These are phyloP conservation scores for Penicillium waksmanii DNA, from an alignment of 495 filamentous ascomycete genomes.

Conservation along the genomic window DNA sequence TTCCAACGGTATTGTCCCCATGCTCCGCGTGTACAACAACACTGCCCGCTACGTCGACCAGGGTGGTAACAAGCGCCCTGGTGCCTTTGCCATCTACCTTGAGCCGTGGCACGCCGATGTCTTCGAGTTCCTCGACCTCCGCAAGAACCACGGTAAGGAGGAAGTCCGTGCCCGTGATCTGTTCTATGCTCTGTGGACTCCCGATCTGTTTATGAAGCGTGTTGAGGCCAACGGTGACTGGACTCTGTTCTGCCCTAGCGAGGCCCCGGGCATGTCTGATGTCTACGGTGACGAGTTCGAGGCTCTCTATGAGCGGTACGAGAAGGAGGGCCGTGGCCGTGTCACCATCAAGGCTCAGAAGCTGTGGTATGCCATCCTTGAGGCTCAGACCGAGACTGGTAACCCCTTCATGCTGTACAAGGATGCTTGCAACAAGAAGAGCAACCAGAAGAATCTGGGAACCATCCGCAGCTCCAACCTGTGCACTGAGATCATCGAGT, in stretches of 20 bases:
- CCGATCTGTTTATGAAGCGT: conserved; percentile 99
- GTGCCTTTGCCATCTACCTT: conserved; percentile 98
- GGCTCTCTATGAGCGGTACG: conserved; percentile 91
- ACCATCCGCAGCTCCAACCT: conserved; percentile 98
- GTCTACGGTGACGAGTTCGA: conserved; percentile 98
- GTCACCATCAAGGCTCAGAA: conserved; percentile 95
- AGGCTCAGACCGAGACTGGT: conserved; percentile 97
- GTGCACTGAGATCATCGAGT: conserved; percentile 98
- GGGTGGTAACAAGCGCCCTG: conserved; percentile 98
- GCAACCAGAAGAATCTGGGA: conserved; percentile 99
- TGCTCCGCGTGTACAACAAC: conserved; percentile 99
- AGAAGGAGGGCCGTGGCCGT: conserved; percentile 85
- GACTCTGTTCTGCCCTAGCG: conserved; percentile 97
- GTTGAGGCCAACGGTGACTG: conserved; percentile 93
- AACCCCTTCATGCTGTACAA: conserved; percentile 99
- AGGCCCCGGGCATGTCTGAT: conserved; percentile 92
- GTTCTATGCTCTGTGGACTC: conserved; percentile 98
- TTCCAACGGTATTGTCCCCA: conserved; percentile 95
- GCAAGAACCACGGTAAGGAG: conserved; percentile 99
- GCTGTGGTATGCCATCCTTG: conserved; percentile 97
- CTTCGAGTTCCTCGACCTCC: conserved; percentile 94
- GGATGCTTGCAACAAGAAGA: conserved; percentile 96
- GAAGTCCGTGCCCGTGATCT: conserved; percentile 95
- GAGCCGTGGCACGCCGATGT: conserved; percentile 99
- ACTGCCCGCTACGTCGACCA: conserved; percentile 98